Conservation (phyloP, 2,329 filamentous ascomycete genomes). For the Oidium heveae region DNA sequence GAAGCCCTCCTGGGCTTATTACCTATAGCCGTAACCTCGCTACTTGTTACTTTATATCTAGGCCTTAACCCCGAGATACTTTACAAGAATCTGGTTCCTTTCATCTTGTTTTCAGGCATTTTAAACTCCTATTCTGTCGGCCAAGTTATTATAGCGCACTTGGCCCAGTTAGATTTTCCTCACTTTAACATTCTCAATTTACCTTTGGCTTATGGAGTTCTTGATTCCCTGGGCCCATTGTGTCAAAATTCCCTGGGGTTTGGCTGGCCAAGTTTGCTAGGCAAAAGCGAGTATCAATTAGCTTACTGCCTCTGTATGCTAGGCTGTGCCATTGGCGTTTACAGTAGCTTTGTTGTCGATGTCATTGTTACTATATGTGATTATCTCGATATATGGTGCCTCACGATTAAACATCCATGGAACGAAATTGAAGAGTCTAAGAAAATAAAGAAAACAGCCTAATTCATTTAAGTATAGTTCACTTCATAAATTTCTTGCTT, state of each 20-base stretch:
- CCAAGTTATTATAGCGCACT: conserved; percentile 83
- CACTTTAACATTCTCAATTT: conserved; percentile 68
- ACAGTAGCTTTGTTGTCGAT: conserved; percentile 86
- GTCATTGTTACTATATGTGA: conserved; percentile 96
- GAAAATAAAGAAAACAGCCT: conserved; percentile 7
- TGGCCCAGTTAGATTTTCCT: conserved; percentile 70
- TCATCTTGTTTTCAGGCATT: conserved; percentile 66
- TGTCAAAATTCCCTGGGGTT: conserved; percentile 28
- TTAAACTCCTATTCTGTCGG: conserved; percentile 90
- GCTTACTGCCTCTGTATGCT: conserved; percentile 77
- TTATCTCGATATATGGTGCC: conserved; percentile 92
- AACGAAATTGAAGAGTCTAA: conserved; percentile 16
- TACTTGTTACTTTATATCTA: conserved; percentile 52
- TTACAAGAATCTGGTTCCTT: conserved; percentile 62
- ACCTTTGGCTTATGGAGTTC: conserved; percentile 51
- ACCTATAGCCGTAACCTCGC: conserved; percentile 61
- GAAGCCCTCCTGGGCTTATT: conserved; percentile 59
- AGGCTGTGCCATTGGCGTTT: conserved; percentile 67
- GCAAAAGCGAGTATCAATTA: conserved; percentile 61
- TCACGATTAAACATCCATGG: conserved; percentile 77
- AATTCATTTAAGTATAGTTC: not conserved
- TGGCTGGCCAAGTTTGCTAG: conserved; percentile 55
- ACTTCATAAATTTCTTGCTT: no score
- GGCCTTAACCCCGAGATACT: conserved; percentile 67
- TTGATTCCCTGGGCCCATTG: conserved; percentile 55